These are phyloP conservation scores for Rhodosporidiobolus odoratus DNA, from an alignment of 768 basidiomycete species.

Conservation along the genomic window DNA sequence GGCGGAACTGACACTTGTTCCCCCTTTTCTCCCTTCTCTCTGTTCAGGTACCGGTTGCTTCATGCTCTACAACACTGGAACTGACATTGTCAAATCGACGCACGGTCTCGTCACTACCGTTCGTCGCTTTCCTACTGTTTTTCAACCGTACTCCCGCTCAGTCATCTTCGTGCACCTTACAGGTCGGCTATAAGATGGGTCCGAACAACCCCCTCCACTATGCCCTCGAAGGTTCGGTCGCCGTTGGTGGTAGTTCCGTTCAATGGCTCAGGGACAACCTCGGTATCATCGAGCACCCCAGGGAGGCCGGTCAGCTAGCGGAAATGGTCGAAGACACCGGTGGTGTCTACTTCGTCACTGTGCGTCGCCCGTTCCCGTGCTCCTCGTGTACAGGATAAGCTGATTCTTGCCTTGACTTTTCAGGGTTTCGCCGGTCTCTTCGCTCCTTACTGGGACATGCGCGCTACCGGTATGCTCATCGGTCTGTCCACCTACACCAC, in stretches of 20 bases:
- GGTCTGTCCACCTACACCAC: conserved; percentile 85
- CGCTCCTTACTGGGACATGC: conserved; percentile 95
- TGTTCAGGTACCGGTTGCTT: conserved; percentile 76
- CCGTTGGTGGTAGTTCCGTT: conserved; percentile 89
- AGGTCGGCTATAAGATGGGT: conserved; percentile 89
- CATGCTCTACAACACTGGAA: conserved; percentile 88
- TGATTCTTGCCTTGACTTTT: neutral
- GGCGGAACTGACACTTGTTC: neutral
- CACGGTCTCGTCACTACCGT: conserved; percentile 88
- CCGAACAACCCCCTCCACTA: conserved; percentile 72
- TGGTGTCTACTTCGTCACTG: conserved; percentile 93
- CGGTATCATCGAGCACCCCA: conserved; percentile 68
- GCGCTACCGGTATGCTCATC: conserved; percentile 78
- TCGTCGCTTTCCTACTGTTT: conserved; percentile 35
- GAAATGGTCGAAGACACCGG: conserved; percentile 69
- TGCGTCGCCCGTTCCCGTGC: neutral
- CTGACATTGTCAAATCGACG: conserved; percentile 72
- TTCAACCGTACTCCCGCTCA: neutral
- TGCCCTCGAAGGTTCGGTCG: conserved; percentile 90
- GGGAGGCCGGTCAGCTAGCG: conserved; percentile 79
- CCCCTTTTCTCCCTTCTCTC: neutral
- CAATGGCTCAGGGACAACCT: conserved; percentile 96
- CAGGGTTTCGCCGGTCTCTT: conserved; percentile 80
- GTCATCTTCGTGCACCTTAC: conserved; percentile 2
- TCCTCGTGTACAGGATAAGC: too few relatives aligned